Percentiles rank a stretch among this genome's conserved stretches.
These are phyloP conservation scores for Leishmania braziliensis DNA, from an alignment of 208 protist species.

Conservation along the genomic window DNA sequence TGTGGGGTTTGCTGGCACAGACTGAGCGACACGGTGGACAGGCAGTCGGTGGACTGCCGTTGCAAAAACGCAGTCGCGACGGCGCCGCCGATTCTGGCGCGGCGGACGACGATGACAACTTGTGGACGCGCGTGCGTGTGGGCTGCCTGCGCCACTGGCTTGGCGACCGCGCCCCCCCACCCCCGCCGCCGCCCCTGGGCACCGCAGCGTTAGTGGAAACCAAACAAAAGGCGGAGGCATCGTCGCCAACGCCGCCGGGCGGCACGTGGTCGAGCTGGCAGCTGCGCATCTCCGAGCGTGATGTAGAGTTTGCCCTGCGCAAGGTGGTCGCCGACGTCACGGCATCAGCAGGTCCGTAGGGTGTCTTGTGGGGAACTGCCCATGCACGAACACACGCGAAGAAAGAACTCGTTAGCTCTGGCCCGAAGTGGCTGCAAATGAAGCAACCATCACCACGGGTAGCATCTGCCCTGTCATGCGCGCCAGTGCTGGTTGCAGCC, in stretches of 20 bases:
- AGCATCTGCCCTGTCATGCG: not conserved
- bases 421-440: not conserved
- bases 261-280: constrained; percentile 8
- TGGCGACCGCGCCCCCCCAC: constrained; percentile 9
- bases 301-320: constrained; percentile 57
- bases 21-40: not conserved
- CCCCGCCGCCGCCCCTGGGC: constrained; percentile 6
- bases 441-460: not conserved
- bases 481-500: not conserved
- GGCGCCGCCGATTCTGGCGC: not conserved
- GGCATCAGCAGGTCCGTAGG: not conserved
- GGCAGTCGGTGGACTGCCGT: not conserved
- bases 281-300: constrained; percentile 42
- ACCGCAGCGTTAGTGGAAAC: constrained; percentile 1
- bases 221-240: not conserved
- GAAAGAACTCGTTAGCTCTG: not conserved
- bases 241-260: not conserved
- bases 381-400: not conserved
- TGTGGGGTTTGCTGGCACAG: constrained; percentile 10
- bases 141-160: constrained; percentile 8
- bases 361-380: not conserved
- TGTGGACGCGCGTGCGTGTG: constrained; percentile 21
- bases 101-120: not conserved
- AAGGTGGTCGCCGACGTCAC: constrained; percentile 19
- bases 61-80: constrained; percentile 7